Evolutionary conservation across 1,139 yeast genomes (phyloP).

Genomic region (Kodamaea derodonti): DNA sequence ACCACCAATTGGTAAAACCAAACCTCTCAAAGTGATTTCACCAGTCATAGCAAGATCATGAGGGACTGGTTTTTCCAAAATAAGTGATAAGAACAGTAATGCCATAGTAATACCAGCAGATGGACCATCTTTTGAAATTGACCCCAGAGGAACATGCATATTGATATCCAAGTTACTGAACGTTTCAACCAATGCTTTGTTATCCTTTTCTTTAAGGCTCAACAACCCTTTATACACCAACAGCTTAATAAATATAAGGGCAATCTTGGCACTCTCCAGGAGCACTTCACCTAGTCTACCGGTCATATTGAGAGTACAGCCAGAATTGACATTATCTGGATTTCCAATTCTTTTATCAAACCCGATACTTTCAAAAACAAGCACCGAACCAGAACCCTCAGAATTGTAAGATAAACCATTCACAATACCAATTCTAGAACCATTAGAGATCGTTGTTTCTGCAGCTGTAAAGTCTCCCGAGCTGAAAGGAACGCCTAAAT

Average conservation of each 20-base stretch:
- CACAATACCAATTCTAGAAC: constrained; percentile 57
- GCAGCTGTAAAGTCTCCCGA: constrained; percentile 14
- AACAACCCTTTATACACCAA: constrained; percentile 39
- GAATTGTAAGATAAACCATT: constrained; percentile 87
- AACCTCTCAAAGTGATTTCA: constrained; percentile 82
- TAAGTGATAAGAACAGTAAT: constrained; percentile 67
- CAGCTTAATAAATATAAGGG: constrained; percentile 69
- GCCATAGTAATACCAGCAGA: constrained; percentile 93
- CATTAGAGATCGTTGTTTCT: constrained; percentile 14
- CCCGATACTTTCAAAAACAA: constrained; percentile 76
- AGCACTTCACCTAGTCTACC: constrained; percentile 84
- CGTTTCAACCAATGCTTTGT: constrained; percentile 32
- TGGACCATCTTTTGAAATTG: constrained; percentile 88
- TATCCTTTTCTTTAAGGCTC: constrained; percentile 21
- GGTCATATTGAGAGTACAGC: constrained; percentile 57
- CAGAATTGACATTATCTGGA: constrained; percentile 29
- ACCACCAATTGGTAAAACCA: constrained; percentile 88
- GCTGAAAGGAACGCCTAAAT: constrained; percentile 49
- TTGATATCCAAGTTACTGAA: constrained; percentile 63
- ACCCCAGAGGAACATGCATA: constrained; percentile 87
- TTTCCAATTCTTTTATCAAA: constrained; percentile 27
- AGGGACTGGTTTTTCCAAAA: constrained; percentile 65
- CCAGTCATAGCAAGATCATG: constrained; percentile 87
- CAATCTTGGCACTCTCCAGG: constrained; percentile 79
- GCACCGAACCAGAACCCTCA: constrained; percentile 82